phyloP scores from a whole-genome alignment of 2,329 filamentous ascomycete genomes.

The Exophiala dermatitidis region DNA sequence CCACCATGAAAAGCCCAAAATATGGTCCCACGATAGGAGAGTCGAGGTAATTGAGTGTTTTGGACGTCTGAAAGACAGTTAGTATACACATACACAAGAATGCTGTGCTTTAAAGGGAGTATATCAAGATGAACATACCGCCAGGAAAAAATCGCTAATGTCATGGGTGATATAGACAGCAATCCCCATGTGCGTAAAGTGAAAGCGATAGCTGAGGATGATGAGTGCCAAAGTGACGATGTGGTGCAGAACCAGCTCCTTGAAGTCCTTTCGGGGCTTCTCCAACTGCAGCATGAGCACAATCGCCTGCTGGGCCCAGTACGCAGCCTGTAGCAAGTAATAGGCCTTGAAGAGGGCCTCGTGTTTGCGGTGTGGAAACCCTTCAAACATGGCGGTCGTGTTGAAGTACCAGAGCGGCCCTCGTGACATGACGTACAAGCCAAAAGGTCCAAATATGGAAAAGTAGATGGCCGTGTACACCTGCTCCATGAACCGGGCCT shows the following conservation, averaged over 20 bases:
- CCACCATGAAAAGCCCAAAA: conserved; percentile 67
- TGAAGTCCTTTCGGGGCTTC: conserved; percentile 83
- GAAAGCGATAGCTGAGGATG: conserved; percentile 74
- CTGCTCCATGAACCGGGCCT: conserved; percentile 84
- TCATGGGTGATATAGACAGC: conserved; percentile 86
- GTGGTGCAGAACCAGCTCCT: conserved; percentile 79
- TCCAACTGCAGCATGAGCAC: conserved; percentile 75
- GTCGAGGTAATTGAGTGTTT: conserved; percentile 79
- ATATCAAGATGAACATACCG: conserved; percentile 47
- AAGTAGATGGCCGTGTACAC: conserved; percentile 86
- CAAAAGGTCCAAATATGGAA: conserved; percentile 64
- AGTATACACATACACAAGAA: conserved; percentile 7
- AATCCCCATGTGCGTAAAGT: conserved; percentile 84
- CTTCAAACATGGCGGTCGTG: conserved; percentile 73
- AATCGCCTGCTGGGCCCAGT: conserved; percentile 84
- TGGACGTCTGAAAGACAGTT: conserved; percentile 56
- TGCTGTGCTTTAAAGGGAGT: not conserved
- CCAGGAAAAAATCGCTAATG: conserved; percentile 84
- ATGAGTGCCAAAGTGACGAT: conserved; percentile 75
- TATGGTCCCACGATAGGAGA: conserved; percentile 65
- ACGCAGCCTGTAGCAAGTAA: conserved; percentile 80
- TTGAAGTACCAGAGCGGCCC: conserved; percentile 75
- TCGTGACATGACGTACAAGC: conserved; percentile 75
- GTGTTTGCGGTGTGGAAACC: conserved; percentile 70
- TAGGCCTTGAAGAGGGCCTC: conserved; percentile 77